These are phyloP conservation scores for Mallotus japonicus DNA, from an alignment of 441 rosid genomes.

Conservation along the genomic window DNA sequence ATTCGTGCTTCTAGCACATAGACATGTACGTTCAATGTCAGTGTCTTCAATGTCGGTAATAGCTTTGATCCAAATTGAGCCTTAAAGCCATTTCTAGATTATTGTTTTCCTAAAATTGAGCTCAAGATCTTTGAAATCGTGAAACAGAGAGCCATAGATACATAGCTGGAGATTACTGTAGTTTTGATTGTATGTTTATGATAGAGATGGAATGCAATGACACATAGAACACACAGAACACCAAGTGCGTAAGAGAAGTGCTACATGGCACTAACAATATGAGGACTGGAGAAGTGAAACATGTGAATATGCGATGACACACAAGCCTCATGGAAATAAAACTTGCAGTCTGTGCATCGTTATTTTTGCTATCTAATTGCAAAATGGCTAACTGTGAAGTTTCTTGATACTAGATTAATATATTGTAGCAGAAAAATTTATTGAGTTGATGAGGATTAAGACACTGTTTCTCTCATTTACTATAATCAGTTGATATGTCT, in stretches of 20 bases:
- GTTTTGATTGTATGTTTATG: too few species aligned
- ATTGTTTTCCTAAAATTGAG: not conserved
- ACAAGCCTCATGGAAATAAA: too few species aligned
- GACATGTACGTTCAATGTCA: not conserved
- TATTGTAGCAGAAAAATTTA: not conserved
- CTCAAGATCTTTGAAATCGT: slow-evolving; percentile 9
- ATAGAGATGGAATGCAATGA: too few species aligned
- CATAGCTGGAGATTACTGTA: too few species aligned
- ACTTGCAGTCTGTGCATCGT: not conserved
- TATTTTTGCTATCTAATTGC: not conserved
- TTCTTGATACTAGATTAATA: not conserved
- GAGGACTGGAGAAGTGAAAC: too few species aligned
- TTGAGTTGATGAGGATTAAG: not conserved
- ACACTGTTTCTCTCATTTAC: not conserved
- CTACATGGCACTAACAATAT: too few species aligned
- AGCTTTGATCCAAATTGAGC: not conserved
- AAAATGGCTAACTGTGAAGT: not conserved
- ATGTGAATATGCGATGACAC: too few species aligned
- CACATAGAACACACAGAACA: too few species aligned
- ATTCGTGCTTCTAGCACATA: too few species aligned
- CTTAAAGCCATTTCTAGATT: slow-evolving; percentile 1
- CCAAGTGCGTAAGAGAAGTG: too few species aligned
- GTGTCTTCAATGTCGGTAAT: slow-evolving; percentile 7
- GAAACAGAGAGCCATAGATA: not conserved
- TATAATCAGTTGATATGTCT: not conserved